These are phyloP conservation scores for Endocladia muricata DNA, from an alignment of 31 red algal species.

Conservation along the genomic window DNA sequence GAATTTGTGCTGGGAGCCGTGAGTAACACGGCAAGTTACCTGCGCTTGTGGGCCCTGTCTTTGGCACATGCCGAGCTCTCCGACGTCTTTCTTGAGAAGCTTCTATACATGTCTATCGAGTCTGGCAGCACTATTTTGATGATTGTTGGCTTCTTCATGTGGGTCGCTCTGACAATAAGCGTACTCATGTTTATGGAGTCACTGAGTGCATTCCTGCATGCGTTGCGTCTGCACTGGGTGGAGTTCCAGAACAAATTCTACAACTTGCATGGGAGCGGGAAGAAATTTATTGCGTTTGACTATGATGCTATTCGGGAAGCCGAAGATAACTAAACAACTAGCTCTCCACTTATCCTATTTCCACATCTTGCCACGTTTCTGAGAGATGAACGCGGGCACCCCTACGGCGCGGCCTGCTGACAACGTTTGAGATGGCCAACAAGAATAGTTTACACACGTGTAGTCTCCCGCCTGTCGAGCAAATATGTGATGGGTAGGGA, in stretches of 20 bases:
- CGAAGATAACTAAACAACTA: conserved; percentile 15
- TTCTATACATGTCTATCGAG: conserved; percentile 75
- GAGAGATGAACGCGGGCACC: no score
- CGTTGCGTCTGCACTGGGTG: conserved; percentile 93
- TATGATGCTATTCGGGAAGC: conserved; percentile 60
- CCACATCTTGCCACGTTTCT: no score
- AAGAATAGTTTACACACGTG: no score
- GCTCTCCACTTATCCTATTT: no score
- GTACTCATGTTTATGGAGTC: conserved; percentile 97
- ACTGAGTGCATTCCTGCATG: conserved; percentile 91
- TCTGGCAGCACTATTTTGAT: conserved; percentile 66
- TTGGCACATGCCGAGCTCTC: conserved; percentile 89
- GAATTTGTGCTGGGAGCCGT: conserved; percentile 97
- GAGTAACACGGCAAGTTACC: conserved; percentile 95
- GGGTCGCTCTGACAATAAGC: conserved; percentile 85
- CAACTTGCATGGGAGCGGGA: conserved; percentile 82
- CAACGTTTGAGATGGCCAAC: no score
- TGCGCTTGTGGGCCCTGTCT: conserved; percentile 88
- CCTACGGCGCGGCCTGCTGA: no score
- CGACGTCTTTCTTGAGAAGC: conserved; percentile 94
- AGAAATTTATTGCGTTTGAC: conserved; percentile 86
- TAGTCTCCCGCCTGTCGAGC: no score
- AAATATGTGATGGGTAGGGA: no score
- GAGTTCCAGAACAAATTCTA: conserved; percentile 99
- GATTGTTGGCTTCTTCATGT: conserved; percentile 86